phyloP scores from a whole-genome alignment of 192 early-diverging fungal genomes.

The Thamnidium elegans region DNA sequence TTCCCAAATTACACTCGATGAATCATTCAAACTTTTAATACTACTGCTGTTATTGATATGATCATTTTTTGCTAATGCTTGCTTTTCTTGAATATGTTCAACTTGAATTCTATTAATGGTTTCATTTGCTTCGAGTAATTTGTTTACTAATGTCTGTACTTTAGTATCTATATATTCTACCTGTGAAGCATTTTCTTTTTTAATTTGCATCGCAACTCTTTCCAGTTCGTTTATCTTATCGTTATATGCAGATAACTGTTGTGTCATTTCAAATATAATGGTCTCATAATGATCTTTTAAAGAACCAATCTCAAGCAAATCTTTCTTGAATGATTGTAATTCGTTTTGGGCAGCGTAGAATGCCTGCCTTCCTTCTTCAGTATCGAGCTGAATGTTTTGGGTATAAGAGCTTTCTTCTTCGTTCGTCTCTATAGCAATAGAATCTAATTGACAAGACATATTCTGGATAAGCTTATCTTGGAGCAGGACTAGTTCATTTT shows the following conservation, averaged over 20 bases:
- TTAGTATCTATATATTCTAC: conserved; percentile 5
- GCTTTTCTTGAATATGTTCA: background rate
- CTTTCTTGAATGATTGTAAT: background rate
- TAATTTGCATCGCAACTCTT: background rate
- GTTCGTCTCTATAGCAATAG: background rate
- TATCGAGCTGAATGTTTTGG: background rate
- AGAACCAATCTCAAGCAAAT: background rate
- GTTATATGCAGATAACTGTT: background rate
- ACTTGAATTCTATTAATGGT: background rate
- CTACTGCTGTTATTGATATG: background rate
- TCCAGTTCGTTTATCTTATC: background rate
- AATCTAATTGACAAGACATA: background rate
- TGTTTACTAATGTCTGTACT: background rate
- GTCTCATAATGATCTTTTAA: conserved; percentile 8
- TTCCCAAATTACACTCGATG: background rate
- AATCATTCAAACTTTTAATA: background rate
- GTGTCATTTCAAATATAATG: background rate
- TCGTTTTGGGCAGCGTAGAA: background rate
- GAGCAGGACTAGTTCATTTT: background rate
- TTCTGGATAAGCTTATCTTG: conserved; percentile 7
- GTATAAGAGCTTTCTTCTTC: background rate
- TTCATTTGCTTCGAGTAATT: conserved; percentile 1
- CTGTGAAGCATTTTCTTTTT: conserved; percentile 1
- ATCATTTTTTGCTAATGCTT: background rate
- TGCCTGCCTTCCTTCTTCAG: background rate